phyloP scores from a whole-genome alignment of 306 rosid genomes.

The Vigna radiata region DNA sequence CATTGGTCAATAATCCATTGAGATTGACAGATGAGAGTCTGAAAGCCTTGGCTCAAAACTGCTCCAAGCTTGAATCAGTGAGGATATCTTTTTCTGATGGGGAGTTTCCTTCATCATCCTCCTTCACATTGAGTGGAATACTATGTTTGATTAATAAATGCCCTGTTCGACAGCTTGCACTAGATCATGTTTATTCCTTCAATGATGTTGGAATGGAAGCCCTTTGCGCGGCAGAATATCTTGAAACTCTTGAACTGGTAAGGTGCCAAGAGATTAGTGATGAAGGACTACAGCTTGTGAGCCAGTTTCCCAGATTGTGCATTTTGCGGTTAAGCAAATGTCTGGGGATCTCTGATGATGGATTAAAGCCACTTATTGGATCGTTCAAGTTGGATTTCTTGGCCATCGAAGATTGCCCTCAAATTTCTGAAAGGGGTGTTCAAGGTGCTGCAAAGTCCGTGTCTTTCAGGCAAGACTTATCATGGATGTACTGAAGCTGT shows the following conservation, averaged over 20 bases:
- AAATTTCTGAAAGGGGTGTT: constrained; percentile 78
- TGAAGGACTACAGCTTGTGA: constrained; percentile 83
- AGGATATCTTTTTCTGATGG: constrained; percentile 82
- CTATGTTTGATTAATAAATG: constrained; percentile 66
- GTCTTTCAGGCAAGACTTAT: constrained; percentile 79
- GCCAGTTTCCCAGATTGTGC: constrained; percentile 66
- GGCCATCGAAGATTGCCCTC: constrained; percentile 89
- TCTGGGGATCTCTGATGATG: constrained; percentile 87
- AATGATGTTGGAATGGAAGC: constrained; percentile 87
- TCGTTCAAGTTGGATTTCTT: constrained; percentile 70
- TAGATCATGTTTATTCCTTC: constrained; percentile 87
- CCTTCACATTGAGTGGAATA: constrained; percentile 78
- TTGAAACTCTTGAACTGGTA: constrained; percentile 77
- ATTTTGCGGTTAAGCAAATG: constrained; percentile 69
- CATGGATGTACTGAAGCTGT: constrained; percentile 78
- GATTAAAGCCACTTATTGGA: constrained; percentile 79
- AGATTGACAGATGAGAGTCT: constrained; percentile 85
- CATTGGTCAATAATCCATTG: constrained; percentile 63
- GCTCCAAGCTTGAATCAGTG: constrained; percentile 79
- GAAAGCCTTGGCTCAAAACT: constrained; percentile 72
- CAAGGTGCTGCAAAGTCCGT: constrained; percentile 74
- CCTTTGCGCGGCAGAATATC: constrained; percentile 73
- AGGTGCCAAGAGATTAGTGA: constrained; percentile 90
- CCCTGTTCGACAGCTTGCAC: constrained; percentile 70
- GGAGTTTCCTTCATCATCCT: constrained; percentile 84